Evolutionary conservation across 2,329 filamentous ascomycete genomes (phyloP).

Genomic region (Fusarium armeniacum): DNA sequence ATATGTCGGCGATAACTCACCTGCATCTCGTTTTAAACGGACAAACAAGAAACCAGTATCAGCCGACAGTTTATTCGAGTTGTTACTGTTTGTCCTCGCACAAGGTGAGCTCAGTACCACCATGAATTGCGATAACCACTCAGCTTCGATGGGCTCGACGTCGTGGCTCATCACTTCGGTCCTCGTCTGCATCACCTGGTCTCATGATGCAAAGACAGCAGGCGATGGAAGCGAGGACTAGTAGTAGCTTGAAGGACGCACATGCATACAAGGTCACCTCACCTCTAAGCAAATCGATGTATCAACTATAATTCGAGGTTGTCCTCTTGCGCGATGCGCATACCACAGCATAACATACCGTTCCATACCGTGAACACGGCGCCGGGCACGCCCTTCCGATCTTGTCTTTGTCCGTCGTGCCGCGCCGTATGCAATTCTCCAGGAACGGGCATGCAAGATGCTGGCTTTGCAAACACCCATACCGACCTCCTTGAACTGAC

Average conservation of each 20-base stretch:
- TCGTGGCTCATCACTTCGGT: slow-evolving; percentile 15
- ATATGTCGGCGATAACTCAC: slow-evolving; percentile 43
- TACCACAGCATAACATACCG: slow-evolving; percentile 7
- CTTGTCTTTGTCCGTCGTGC: slow-evolving; percentile 29
- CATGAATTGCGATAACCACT: slow-evolving; percentile 22
- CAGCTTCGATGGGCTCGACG: slow-evolving; percentile 15
- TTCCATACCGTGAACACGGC: slow-evolving; percentile 22
- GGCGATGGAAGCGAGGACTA: slow-evolving; percentile 5
- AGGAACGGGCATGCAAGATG: slow-evolving; percentile 37
- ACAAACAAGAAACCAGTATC: slow-evolving; percentile 28
- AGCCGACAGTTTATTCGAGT: slow-evolving; percentile 31
- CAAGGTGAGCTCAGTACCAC: slow-evolving; percentile 18
- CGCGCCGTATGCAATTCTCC: slow-evolving; percentile 39
- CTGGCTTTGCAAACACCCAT: slow-evolving; percentile 32
- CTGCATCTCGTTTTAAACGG: slow-evolving; percentile 28
- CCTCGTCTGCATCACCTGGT: slow-evolving; percentile 23
- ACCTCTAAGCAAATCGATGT: slow-evolving; percentile 19
- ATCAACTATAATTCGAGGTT: slow-evolving; percentile 27
- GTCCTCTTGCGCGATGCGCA: slow-evolving; percentile 16
- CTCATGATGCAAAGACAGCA: slow-evolving; percentile 18
- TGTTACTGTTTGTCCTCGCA: slow-evolving; percentile 31
- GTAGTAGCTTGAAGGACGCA: slow-evolving; percentile 20
- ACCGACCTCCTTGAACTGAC: slow-evolving; percentile 32
- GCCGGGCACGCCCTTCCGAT: slow-evolving; percentile 35
- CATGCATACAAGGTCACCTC: slow-evolving; percentile 29